These are phyloP conservation scores for Prillingera fragicola DNA, from an alignment of 1,284 basidiomycete species.

Conservation along the genomic window DNA sequence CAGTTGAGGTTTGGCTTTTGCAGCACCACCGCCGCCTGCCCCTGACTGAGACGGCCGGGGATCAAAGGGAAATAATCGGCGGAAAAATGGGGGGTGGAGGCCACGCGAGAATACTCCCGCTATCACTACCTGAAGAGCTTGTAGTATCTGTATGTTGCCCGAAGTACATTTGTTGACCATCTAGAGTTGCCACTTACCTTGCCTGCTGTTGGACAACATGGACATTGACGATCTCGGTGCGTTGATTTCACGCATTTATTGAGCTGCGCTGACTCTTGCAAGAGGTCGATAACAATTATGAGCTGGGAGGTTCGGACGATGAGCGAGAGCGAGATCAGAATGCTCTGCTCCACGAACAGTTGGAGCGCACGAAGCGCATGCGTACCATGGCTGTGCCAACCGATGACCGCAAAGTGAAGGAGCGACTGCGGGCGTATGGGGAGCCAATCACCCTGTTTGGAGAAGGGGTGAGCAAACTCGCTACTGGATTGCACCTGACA, in stretches of 20 bases:
- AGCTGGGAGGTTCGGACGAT: conserved; percentile 45
- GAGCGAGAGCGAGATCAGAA: conserved; percentile 52
- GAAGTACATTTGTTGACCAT: too few species aligned
- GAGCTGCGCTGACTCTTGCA: conserved; percentile 3
- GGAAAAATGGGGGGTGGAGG: background rate
- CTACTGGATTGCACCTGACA: background rate
- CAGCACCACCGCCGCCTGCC: background rate
- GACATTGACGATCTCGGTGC: conserved; percentile 42
- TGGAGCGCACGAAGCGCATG: conserved; percentile 94
- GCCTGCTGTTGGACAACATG: too few species aligned
- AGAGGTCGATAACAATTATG: conserved; percentile 45
- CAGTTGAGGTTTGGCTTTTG: background rate
- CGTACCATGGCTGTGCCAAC: conserved; percentile 91
- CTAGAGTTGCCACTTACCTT: too few species aligned
- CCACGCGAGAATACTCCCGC: background rate
- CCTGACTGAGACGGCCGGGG: background rate
- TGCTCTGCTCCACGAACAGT: conserved; percentile 76
- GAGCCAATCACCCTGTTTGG: conserved; percentile 97
- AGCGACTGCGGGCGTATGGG: conserved; percentile 80
- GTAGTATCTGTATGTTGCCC: too few species aligned
- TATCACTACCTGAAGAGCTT: too few species aligned
- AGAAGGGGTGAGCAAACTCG: conserved; percentile 66
- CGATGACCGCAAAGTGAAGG: conserved; percentile 86
- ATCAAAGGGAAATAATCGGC: background rate
- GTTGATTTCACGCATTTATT: conserved; percentile 1